Base-by-base conservation (phyloP, 2,329 filamentous ascomycete species). In the Nigrospora sphaerica region DNA sequence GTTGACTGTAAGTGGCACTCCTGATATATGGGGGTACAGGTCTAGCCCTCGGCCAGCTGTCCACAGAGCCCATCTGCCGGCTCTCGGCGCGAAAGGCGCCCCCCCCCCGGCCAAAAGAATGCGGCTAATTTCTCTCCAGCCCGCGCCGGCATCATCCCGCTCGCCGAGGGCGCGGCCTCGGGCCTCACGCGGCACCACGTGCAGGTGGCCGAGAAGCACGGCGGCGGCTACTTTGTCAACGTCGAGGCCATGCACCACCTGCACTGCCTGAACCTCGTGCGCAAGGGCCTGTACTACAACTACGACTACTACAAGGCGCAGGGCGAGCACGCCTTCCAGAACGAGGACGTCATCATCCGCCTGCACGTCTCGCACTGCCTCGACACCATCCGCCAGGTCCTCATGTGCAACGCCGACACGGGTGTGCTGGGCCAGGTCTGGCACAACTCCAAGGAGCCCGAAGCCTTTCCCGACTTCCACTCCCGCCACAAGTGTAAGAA, bases 341-440 rank as follows among this genome's bases (percentile, higher is more conserved):
- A 83, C 54, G 67, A 73, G 4, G 76, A 78, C 17, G 60, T 66
- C 33, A 74, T 83, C 38, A 60, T 83, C 7, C 70, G 69, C 19
- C 66, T 71, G 2, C 81, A 85, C 56, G 68, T 80, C 52, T 73
- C 75, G 6, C 80, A 84, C 49, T 84, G 81, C 48, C 64, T 83
- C 32, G 81, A 84, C 51, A 77, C 75, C 4, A 49, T 84, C 39
- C 74, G 80, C 1, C 80, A 84, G 56, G 75, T 80, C 14, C 67
- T 84, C 13, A 83, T 83, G 77, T 84, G 80, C 60, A 77, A 73
- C 28, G 67, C 75, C 17, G 81, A 84, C 52, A 73, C 78, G 3
- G 79, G 72, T 1, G 71, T 84, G 0, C 66, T 83, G 0, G 79
- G 79, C 12, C 78, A 84, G 53, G 71, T 83, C 6, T 84, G 80